Evolutionary conservation across 2,329 filamentous ascomycete genomes (phyloP).

Genomic region (Metarhizium robertsii): DNA sequence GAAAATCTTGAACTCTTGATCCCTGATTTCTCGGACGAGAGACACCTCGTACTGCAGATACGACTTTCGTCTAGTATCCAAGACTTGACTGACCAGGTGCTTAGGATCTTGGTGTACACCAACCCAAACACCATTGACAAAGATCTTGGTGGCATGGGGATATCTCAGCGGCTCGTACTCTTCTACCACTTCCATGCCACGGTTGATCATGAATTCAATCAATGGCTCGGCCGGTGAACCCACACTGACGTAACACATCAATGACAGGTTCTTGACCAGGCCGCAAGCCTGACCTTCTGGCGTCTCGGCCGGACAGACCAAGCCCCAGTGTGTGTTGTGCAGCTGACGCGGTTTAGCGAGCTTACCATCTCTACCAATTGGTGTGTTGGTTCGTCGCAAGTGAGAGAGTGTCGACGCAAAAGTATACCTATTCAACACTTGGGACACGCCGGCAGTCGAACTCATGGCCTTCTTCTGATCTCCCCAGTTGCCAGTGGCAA

Average conservation of each 20-base stretch:
- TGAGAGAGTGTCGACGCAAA: constrained; percentile 95
- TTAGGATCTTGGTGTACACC: constrained; percentile 87
- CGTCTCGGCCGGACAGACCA: constrained; percentile 95
- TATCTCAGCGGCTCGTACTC: constrained; percentile 83
- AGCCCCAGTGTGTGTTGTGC: constrained; percentile 97
- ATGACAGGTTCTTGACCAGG: constrained; percentile 91
- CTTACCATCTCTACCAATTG: constrained; percentile 95
- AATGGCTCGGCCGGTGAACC: constrained; percentile 86
- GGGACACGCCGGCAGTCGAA: constrained; percentile 92
- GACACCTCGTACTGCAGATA: constrained; percentile 89
- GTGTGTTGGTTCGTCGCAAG: constrained; percentile 93
- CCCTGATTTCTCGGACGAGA: constrained; percentile 89
- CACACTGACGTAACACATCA: constrained; percentile 98
- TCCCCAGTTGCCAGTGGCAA: constrained; percentile 98
- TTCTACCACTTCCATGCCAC: constrained; percentile 93
- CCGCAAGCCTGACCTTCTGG: constrained; percentile 98
- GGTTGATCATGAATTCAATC: constrained; percentile 88
- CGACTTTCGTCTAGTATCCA: constrained; percentile 68
- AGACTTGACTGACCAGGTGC: constrained; percentile 70
- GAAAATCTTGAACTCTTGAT: constrained; percentile 97
- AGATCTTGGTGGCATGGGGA: constrained; percentile 92
- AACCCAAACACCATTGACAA: constrained; percentile 97
- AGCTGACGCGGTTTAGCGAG: constrained; percentile 95
- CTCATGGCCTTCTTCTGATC: constrained; percentile 97
- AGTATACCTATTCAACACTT: constrained; percentile 95